Evolutionary conservation across 2,329 filamentous ascomycete species (phyloP).

Genomic region (Sordariomycetes sp.): DNA sequence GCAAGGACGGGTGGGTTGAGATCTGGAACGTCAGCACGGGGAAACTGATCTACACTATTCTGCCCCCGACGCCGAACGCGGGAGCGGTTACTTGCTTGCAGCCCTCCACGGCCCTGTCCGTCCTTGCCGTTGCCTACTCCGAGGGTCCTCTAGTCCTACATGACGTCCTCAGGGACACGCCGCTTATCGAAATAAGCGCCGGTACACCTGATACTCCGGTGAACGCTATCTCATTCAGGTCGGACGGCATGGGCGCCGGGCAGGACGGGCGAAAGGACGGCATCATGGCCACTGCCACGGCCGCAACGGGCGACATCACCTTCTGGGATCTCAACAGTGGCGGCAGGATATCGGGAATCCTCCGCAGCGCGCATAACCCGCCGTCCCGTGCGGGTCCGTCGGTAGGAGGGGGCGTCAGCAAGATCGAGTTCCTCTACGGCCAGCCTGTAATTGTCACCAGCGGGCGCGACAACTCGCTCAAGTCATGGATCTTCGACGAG

Average conservation of each 20-base stretch:
- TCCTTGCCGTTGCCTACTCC: conserved; percentile 80
- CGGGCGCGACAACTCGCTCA: conserved; percentile 84
- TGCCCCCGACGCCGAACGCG: conserved; percentile 58
- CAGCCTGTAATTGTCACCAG: conserved; percentile 86
- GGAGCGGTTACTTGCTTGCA: conserved; percentile 81
- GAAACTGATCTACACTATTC: conserved; percentile 80
- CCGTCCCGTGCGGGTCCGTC: conserved; percentile 38
- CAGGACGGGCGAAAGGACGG: conserved; percentile 75
- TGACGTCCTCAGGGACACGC: conserved; percentile 67
- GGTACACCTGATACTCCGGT: conserved; percentile 53
- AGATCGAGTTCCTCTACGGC: conserved; percentile 76
- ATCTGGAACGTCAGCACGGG: conserved; percentile 95
- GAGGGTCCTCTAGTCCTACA: conserved; percentile 68
- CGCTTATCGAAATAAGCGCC: conserved; percentile 55
- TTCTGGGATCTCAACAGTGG: conserved; percentile 94
- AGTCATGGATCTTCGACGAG: conserved; percentile 94
- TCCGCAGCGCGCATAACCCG: conserved; percentile 79
- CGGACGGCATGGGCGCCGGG: conserved; percentile 77
- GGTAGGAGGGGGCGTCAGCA: conserved; percentile 70
- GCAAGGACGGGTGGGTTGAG: conserved; percentile 78
- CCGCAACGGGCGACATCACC: conserved; percentile 71
- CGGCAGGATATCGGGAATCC: conserved; percentile 71
- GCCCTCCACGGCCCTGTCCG: conserved; percentile 68
- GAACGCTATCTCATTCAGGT: conserved; percentile 79
- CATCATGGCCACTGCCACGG: conserved; percentile 85